Percentiles rank a stretch among this genome's conserved stretches.
Conservation (phyloP, 2,329 filamentous ascomycete genomes). For the Metarhizium sp. region DNA sequence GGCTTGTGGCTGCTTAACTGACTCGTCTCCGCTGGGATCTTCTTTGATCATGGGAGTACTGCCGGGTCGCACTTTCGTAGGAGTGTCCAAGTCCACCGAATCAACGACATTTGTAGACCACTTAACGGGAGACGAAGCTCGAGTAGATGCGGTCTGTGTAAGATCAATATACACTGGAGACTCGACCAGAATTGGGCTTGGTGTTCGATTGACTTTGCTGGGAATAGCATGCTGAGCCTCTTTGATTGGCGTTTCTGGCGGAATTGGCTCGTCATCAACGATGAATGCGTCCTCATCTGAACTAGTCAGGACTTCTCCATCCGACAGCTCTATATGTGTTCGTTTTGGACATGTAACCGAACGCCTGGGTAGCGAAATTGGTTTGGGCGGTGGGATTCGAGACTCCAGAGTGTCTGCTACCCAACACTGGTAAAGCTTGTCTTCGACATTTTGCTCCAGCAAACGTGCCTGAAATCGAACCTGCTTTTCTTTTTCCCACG, state of each 20-base stretch:
- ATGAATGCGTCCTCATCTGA: conserved; percentile 43
- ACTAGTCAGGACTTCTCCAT: conserved; percentile 38
- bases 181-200: conserved; percentile 10
- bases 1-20: background rate
- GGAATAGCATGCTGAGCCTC: background rate
- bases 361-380: conserved; percentile 13
- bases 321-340: conserved; percentile 22
- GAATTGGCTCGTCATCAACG: conserved; percentile 16
- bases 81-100: conserved; percentile 15
- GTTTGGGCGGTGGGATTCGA: conserved; percentile 28
- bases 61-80: conserved; percentile 6
- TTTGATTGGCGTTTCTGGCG: background rate
- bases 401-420: conserved; percentile 35
- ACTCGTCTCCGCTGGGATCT: background rate
- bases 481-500: conserved; percentile 43
- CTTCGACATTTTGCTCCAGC: conserved; percentile 34
- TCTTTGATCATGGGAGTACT: background rate
- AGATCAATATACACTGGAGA: conserved; percentile 18
- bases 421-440: conserved; percentile 46
- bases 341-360: conserved; percentile 3
- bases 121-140: conserved; percentile 8
- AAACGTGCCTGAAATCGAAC: conserved; percentile 38
- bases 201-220: background rate
- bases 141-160: conserved; percentile 14
- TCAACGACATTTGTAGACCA: background rate